Percentiles rank a stretch among this genome's conserved stretches.
These are phyloP conservation scores for Colletotrichum lupini DNA, from an alignment of 2,329 filamentous ascomycete genomes.

Conservation along the genomic window DNA sequence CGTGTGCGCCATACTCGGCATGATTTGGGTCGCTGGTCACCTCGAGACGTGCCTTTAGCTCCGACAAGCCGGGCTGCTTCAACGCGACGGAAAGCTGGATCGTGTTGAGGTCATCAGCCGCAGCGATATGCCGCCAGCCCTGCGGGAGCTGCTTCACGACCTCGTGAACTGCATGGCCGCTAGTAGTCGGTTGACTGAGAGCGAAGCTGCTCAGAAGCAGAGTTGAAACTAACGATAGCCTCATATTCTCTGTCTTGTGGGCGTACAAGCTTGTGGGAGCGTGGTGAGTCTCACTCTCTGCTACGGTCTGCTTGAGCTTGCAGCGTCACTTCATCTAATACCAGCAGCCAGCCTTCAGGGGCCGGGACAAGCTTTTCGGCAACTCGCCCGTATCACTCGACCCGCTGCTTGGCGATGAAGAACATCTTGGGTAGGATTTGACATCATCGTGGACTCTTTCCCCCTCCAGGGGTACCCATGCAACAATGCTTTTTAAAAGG, in stretches of 20 bases:
- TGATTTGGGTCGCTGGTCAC: conserved; percentile 35
- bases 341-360: not conserved
- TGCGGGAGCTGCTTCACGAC: not conserved
- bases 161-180: not conserved
- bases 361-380: conserved; percentile 22
- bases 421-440: not conserved
- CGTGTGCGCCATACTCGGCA: conserved; percentile 37
- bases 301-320: not conserved
- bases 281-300: not conserved
- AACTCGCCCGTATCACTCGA: not conserved
- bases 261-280: not conserved
- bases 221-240: not conserved
- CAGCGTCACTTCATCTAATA: not conserved
- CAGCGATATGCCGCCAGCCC: conserved; percentile 1
- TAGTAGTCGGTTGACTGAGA: not conserved
- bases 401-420: not conserved
- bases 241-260: conserved; percentile 3
- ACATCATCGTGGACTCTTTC: not conserved
- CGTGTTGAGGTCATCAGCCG: not conserved
- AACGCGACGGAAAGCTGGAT: conserved; percentile 29
- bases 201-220: not conserved
- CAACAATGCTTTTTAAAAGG: not conserved
- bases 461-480: not conserved
- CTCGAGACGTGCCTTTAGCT: conserved; percentile 33
- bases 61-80: conserved; percentile 31